Evolutionary conservation across 2,329 filamentous ascomycete genomes (phyloP), one percentile per base, ranked within the genome.

Genomic region (Talaromyces atroroseus): DNA sequence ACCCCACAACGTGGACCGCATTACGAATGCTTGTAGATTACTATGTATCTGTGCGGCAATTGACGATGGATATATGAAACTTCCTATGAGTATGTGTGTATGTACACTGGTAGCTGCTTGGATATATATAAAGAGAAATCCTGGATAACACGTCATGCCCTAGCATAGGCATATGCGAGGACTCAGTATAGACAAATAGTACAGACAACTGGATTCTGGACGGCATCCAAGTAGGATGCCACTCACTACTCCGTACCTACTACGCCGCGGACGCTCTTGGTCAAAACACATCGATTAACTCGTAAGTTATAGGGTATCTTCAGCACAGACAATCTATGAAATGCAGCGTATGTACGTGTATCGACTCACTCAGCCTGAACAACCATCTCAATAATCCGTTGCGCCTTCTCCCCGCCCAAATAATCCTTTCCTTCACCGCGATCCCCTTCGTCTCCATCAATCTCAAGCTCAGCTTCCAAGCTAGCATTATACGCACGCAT

Each of bases 401-500:
- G 66, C 36, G 72, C 68, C 59, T 71, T 75, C 46, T 62, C 64
- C 5, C 74, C 73, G 50, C 75, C 73, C 18, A 76, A 59, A 62
- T 76, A 77, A 54, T 74, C 72, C 24, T 68, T 66, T 23, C 73
- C 71, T 58, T 75, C 71, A 3, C 68, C 65, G 46, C 67, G 64
- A 21, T 70, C 64, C 14, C 71, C 68, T 21, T 70, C 67, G 1
- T 73, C 73, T 45, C 74, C 69, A 48, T 72, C 72, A 26, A 71
- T 61, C 57, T 75, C 73, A 55, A 77, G 59, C 54, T 76, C 76
- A 46, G 92, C 77, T 65, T 95, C 89, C 2, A 95, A 78, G 29
- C 89, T 89, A 60, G 88, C 88, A 53, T 88, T 84, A 68, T 97
- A 99, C 0, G 88, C 90, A 65, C 80, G 84, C 64, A 85, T 87